These are phyloP conservation scores for Gloeophyllum trabeum DNA, from an alignment of 768 basidiomycete genomes.

Conservation along the genomic window DNA sequence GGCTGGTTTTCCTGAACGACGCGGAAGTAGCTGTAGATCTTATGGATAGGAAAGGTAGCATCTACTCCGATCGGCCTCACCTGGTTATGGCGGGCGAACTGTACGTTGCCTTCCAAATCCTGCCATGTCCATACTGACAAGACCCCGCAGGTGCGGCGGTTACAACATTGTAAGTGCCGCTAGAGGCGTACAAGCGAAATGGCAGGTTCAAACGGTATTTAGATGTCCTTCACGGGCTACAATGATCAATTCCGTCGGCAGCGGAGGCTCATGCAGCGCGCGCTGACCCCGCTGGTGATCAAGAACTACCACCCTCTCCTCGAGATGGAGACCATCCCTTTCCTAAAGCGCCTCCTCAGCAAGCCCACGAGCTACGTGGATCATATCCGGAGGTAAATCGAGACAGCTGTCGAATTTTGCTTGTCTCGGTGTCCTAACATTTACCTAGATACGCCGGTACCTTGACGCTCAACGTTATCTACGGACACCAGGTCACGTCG, in stretches of 20 bases:
- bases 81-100: not conserved
- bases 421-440: not conserved
- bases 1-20: slow-evolving; percentile 2
- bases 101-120: not conserved
- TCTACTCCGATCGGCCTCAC: slow-evolving; percentile 2
- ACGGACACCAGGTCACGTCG: slow-evolving; percentile 11
- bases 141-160: not conserved
- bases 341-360: slow-evolving; percentile 9
- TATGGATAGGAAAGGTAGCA: not conserved
- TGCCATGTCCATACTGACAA: not conserved
- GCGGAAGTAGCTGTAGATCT: not conserved
- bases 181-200: not conserved
- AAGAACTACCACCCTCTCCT: slow-evolving; percentile 7
- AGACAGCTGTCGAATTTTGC: not conserved
- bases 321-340: slow-evolving; percentile 8
- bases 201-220: not conserved
- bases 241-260: slow-evolving; percentile 53
- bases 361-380: slow-evolving; percentile 10
- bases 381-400: slow-evolving; percentile 13
- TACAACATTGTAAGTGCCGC: not conserved
- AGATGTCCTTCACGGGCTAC: slow-evolving; percentile 60
- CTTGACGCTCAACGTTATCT: slow-evolving; percentile 6
- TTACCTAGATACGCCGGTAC: slow-evolving; percentile 5
- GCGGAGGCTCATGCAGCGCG: slow-evolving; percentile 55
- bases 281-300: slow-evolving; percentile 18